A percentile compares a stretch with the other conserved stretches of the same genome.
These are phyloP conservation scores for Colletotrichum aenigma DNA, from an alignment of 2,329 filamentous ascomycete genomes.

Conservation along the genomic window DNA sequence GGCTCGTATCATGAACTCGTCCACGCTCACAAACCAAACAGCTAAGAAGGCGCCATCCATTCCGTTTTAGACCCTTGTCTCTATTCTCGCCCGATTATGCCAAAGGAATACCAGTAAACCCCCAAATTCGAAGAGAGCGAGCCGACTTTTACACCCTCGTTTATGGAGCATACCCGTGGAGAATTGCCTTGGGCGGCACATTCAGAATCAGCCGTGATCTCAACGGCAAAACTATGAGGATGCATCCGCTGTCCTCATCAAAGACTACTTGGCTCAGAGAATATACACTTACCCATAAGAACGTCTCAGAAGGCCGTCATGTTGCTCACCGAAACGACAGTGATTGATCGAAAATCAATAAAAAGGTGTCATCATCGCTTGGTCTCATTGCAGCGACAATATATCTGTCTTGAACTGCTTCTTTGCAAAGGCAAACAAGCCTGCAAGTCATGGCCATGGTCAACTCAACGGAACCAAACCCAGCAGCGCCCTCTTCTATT, in stretches of 20 bases:
- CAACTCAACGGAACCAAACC: not conserved
- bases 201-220: no score
- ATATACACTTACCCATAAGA: not conserved
- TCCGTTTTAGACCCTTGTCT: no score
- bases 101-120: accelerated
- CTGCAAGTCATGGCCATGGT: not conserved
- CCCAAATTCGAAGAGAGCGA: no score
- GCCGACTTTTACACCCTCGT: no score
- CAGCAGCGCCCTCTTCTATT: not conserved
- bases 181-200: accelerated
- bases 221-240: no score
- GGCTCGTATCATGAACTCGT: no score
- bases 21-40: no score
- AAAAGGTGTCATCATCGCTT: not conserved
- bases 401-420: no score
- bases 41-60: no score
- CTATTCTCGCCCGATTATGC: no score
- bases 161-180: no score
- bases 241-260: no score
- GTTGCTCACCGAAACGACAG: not conserved
- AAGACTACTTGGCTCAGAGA: not conserved
- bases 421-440: not conserved
- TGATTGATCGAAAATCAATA: not conserved
- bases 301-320: not conserved
- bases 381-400: not conserved